Evolutionary conservation across 1,139 yeast species (phyloP), one percentile per base, ranked within the genome.

Genomic region (Magnusiomyces ingens): DNA sequence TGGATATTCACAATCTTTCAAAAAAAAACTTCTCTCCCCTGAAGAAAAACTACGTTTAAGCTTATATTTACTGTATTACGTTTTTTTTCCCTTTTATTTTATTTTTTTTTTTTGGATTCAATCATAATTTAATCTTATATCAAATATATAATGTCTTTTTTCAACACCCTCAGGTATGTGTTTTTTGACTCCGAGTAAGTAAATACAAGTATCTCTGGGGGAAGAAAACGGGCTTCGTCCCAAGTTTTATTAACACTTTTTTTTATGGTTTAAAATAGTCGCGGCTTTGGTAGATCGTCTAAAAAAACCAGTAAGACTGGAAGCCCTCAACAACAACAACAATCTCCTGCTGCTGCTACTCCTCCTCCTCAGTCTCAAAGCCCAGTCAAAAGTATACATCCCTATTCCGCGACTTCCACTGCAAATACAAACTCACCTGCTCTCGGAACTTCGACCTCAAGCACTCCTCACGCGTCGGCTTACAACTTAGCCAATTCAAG

Each of bases 231-330:
- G 13, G 37, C 47, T 32, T n/a, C 13, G 26, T 49, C 40, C 42
- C 49, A 10, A 12, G 38, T 12, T 38, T 15, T 15, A 18, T 38
- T 38, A 26, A 26, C 26, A 6, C 10, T 52, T 49, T 41, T 45
- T 37, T 21, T 43, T 36, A 48, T 51, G 21, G 2, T 50, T 26
- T 21, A 42, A 18, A 36, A 6, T 22, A 52, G 52, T 41, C 37
- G 86, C 65, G 87, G 88, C 26, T 77, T 83, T 57, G 86, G 87
- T 38, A 74, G 89, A 63, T 75, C 79, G 57, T 77, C 84, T 38
- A 81, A 81, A 60, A 82, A 82, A 68, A 61, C 32, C 32, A 26
- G 59, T 54, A 60, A 65, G 59, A 58, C 38, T 26, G 50, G 44
- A 13, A 17, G 42, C 19, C 10, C 42, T 10, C 19, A 38, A 15